Base-by-base conservation (phyloP, 129 eudicot genomes). In the Helichrysum umbraculigerum region DNA sequence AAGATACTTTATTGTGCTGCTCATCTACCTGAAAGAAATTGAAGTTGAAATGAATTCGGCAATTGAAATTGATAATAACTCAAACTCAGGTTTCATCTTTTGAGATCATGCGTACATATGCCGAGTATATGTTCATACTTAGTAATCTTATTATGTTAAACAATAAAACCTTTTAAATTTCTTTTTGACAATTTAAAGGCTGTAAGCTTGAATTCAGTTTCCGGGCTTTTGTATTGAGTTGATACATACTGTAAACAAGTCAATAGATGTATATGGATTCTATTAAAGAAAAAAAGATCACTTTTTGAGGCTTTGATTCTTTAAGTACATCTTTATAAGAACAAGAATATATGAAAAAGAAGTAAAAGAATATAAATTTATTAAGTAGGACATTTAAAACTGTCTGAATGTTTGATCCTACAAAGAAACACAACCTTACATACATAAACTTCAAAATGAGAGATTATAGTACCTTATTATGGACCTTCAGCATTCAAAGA, bases 21-120 rank as follows among this genome's bases (percentile, higher is more conserved):
- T n/a, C n/a, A n/a, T n/a, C n/a, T n/a, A n/a, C n/a, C n/a, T n/a
- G n/a, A n/a, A n/a, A n/a, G n/a, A n/a, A n/a, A n/a, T n/a, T n/a
- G n/a, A n/a, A n/a, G n/a, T n/a, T n/a, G n/a, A n/a, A n/a, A n/a
- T n/a, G n/a, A n/a, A n/a, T n/a, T n/a, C n/a, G n/a, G n/a, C n/a
- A n/a, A n/a, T n/a, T n/a, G n/a, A n/a, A n/a, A n/a, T n/a, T 79
- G 75, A 41, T 78, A 20, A 35, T 34, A 67, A 64, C 69, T 64
- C 22, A 30, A 30, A 30, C 32, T 30, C 32, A 30, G 32, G 32
- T 30, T 30, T 30, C 32, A 30, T 30, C 3, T 30, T 1, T 30
- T 3, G 3, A 30, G 32, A 32, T 32, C 5, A 32, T 34, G 14
- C 69, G 8, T 32, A 32, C 50, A 32, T 34, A 52, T 63, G 70